phyloP scores from a whole-genome alignment of 2,329 filamentous ascomycete genomes.

The Alternaria atra region DNA sequence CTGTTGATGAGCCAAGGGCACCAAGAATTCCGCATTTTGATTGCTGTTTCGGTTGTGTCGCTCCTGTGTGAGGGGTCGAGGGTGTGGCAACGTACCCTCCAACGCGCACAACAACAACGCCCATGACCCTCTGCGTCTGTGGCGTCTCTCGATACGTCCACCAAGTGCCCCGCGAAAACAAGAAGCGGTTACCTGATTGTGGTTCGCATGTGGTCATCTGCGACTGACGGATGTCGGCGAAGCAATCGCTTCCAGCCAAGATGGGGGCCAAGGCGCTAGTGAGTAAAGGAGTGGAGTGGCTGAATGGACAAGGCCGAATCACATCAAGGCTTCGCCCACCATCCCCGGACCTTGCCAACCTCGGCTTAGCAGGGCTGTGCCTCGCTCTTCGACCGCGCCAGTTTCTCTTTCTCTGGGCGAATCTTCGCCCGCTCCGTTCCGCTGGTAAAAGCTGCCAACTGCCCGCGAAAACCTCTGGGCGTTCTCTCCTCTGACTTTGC shows the following conservation, averaged over 20 bases:
- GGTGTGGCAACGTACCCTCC: not conserved
- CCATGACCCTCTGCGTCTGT: not conserved
- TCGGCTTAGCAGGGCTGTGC: slow-evolving; percentile 1
- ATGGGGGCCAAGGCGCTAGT: slow-evolving; percentile 7
- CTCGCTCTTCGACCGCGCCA: slow-evolving; percentile 1
- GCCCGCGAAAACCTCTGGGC: slow-evolving; percentile 18
- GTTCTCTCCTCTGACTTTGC: slow-evolving; percentile 15
- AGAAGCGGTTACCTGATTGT: not conserved
- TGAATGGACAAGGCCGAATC: not conserved
- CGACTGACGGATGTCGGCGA: slow-evolving; percentile 3
- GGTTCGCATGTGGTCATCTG: slow-evolving; percentile 5
- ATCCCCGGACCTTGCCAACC: not conserved
- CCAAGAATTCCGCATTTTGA: slow-evolving; percentile 9
- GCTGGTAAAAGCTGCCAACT: slow-evolving; percentile 6
- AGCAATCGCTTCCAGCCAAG: slow-evolving; percentile 6
- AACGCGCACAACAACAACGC: not conserved
- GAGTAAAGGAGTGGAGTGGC: not conserved
- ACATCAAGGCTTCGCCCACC: not conserved
- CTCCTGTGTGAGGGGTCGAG: not conserved
- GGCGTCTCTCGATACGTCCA: not conserved
- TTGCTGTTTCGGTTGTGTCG: slow-evolving; percentile 11
- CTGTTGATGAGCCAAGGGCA: slow-evolving; percentile 7
- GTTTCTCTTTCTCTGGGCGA: slow-evolving; percentile 11
- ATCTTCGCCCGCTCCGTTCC: slow-evolving; percentile 16
- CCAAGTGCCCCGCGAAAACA: not conserved